A percentile compares a stretch with the other conserved stretches of the same genome.
These are phyloP conservation scores for Xylaria polymorpha DNA, from an alignment of 2,329 filamentous ascomycete genomes.

Conservation along the genomic window DNA sequence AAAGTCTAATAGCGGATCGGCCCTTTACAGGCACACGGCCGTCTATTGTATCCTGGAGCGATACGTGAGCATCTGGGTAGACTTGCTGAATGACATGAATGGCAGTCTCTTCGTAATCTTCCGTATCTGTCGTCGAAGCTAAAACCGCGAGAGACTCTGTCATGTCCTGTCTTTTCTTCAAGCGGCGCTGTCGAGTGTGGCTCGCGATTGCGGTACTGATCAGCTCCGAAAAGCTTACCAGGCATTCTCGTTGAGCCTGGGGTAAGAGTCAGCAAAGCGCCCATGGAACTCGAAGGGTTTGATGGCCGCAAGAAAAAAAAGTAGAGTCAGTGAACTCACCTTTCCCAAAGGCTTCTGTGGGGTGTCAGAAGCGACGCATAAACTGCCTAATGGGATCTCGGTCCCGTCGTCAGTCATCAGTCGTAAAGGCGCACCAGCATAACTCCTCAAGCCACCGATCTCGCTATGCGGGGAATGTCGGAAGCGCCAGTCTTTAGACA, in stretches of 20 bases:
- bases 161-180: constrained; percentile 29
- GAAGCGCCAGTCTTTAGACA: constrained; percentile 35
- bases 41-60: constrained; percentile 8
- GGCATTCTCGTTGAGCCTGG: constrained; percentile 25
- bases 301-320: not conserved
- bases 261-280: not conserved
- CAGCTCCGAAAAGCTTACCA: constrained; percentile 27
- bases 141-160: constrained; percentile 17
- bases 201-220: constrained; percentile 29
- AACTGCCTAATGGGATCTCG: constrained; percentile 27
- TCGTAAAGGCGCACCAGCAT: constrained; percentile 28
- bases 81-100: constrained; percentile 21
- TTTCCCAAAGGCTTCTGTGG: constrained; percentile 23
- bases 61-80: constrained; percentile 27
- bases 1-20: constrained; percentile 8
- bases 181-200: constrained; percentile 21
- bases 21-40: constrained; percentile 25
- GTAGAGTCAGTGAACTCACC: constrained; percentile 6
- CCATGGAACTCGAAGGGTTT: not conserved
- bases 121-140: constrained; percentile 8
- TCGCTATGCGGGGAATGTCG: constrained; percentile 27
- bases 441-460: constrained; percentile 28
- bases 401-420: constrained; percentile 28
- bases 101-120: constrained; percentile 28
- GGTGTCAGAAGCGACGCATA: constrained; percentile 31